Evolutionary conservation across 768 basidiomycete genomes (phyloP).

Genomic region (Lactifluus hygrophoroides): DNA sequence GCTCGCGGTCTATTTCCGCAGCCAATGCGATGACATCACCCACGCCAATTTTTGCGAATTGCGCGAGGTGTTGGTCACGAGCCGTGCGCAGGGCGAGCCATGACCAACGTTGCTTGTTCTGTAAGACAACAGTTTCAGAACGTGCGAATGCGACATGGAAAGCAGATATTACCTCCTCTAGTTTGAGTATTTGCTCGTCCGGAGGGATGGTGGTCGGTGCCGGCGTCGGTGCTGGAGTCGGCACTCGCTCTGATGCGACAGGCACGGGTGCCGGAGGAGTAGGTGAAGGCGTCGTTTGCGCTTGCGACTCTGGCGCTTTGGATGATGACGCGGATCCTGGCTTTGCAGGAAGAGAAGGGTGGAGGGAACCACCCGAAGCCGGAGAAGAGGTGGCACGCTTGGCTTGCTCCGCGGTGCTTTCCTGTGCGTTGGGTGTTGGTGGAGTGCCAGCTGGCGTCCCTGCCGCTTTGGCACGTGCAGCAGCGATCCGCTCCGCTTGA

Average conservation of each 20-base stretch:
- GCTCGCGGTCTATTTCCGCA: constrained; percentile 29
- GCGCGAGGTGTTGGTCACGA: constrained; percentile 62
- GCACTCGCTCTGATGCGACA: not conserved
- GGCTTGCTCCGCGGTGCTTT: not conserved
- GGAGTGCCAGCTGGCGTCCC: constrained; percentile 20
- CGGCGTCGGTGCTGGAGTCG: not conserved
- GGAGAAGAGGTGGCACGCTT: constrained; percentile 13
- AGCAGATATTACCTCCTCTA: constrained; percentile 47
- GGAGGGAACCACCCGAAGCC: constrained; percentile 15
- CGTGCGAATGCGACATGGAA: not conserved
- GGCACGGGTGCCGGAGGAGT: not conserved
- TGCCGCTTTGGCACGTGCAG: constrained; percentile 37
- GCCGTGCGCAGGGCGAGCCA: constrained; percentile 78
- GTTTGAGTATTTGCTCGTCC: constrained; percentile 46
- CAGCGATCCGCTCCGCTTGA: constrained; percentile 31
- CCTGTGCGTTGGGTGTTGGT: constrained; percentile 23
- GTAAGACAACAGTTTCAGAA: constrained; percentile 7
- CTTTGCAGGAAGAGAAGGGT: constrained; percentile 44
- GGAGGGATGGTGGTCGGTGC: constrained; percentile 23
- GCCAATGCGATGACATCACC: constrained; percentile 47
- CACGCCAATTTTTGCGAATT: constrained; percentile 76
- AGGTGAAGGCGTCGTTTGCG: constrained; percentile 23
- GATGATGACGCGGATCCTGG: constrained; percentile 39
- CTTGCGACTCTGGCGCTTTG: constrained; percentile 26
- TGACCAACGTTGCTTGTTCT: constrained; percentile 72